Evolutionary conservation across 2,329 filamentous ascomycete genomes (phyloP).

Genomic region (Talaromyces verruculosus): DNA sequence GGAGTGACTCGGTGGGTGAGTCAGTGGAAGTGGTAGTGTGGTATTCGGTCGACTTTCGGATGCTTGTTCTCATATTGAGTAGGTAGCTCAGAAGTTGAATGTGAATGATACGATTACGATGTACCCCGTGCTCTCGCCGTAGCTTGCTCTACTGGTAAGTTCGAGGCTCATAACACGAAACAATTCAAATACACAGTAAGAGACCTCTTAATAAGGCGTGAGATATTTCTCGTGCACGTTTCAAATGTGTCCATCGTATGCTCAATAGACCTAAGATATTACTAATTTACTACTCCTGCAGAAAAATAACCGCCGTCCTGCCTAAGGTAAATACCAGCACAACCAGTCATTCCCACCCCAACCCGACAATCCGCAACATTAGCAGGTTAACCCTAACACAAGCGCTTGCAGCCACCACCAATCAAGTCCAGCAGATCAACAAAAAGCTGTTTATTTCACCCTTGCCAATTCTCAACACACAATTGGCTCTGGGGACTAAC

Average conservation of each 20-base stretch:
- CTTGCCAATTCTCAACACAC: neutral
- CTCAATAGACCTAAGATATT: neutral
- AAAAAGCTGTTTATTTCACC: neutral
- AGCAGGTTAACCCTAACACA: neutral
- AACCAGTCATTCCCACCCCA: constrained; percentile 3
- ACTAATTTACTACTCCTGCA: neutral
- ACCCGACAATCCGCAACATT: neutral
- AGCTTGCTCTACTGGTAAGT: neutral
- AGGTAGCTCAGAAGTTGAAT: constrained; percentile 1
- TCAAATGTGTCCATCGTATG: neutral
- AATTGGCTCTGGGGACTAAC: neutral
- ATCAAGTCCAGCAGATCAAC: neutral
- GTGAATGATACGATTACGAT: constrained; percentile 1
- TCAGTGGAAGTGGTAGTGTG: neutral
- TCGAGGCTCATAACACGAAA: neutral
- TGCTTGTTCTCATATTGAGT: neutral
- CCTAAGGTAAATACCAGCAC: neutral
- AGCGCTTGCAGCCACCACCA: neutral
- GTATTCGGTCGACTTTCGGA: neutral
- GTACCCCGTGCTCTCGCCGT: neutral
- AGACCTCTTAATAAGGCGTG: neutral
- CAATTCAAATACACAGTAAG: neutral
- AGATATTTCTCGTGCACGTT: neutral
- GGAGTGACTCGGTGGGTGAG: neutral
- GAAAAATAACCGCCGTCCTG: neutral